Conservation (phyloP, 139 green algal genomes). For the Chlorella sp. region DNA sequence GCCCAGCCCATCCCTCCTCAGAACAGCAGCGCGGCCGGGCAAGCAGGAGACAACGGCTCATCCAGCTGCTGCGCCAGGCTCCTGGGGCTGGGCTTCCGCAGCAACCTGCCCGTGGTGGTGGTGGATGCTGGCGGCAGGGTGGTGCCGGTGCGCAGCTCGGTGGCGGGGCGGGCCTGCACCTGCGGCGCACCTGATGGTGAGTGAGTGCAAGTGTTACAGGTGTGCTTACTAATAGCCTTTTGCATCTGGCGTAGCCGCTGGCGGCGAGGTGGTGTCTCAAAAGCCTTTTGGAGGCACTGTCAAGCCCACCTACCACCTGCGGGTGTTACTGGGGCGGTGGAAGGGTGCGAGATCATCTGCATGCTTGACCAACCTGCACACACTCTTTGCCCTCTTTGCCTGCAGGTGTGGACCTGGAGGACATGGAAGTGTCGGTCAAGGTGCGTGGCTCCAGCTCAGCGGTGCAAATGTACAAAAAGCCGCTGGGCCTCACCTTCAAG, state of each 20-base stretch:
- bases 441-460: neutral
- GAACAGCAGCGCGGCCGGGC: too few species aligned
- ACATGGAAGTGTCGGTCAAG: too few species aligned
- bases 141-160: conserved; percentile 2
- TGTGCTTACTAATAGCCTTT: too few species aligned
- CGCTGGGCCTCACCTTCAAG: neutral
- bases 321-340: too few species aligned
- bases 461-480: conserved; percentile 1
- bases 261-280: too few species aligned
- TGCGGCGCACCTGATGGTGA: conserved; percentile 25
- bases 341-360: neutral
- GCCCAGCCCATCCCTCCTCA: too few species aligned
- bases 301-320: too few species aligned
- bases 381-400: too few species aligned
- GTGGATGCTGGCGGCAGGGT: conserved; percentile 16
- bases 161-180: conserved; percentile 29
- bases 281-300: too few species aligned
- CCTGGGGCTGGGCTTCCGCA: conserved; percentile 18
- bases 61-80: conserved; percentile 8
- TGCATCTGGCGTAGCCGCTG: too few species aligned
- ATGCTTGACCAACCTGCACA: neutral
- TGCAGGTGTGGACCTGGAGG: too few species aligned
- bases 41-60: too few species aligned
- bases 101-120: conserved; percentile 36
- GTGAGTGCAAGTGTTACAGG: neutral